phyloP scores from a whole-genome alignment of 179 eudicot species.

The Pouteria campechiana region DNA sequence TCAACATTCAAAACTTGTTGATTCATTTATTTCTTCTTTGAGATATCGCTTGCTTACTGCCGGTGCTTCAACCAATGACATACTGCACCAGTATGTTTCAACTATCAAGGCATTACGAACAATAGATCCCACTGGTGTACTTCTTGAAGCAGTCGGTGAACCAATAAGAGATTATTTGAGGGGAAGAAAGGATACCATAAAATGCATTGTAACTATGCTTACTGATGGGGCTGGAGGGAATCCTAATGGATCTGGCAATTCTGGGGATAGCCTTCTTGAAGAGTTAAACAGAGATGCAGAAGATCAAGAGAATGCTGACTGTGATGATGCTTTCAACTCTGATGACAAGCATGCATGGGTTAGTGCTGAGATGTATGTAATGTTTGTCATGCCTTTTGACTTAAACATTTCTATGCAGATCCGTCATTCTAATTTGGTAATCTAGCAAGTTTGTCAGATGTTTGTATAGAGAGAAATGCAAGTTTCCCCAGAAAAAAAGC shows the following conservation, averaged over 20 bases:
- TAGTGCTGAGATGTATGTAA: constrained; percentile 59
- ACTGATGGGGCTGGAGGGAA: constrained; percentile 93
- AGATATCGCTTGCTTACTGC: constrained; percentile 87
- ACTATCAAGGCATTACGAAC: constrained; percentile 95
- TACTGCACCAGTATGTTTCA: constrained; percentile 92
- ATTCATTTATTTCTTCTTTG: constrained; percentile 81
- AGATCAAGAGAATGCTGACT: constrained; percentile 50
- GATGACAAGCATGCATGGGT: constrained; percentile 98
- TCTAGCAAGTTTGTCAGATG: too few relatives aligned
- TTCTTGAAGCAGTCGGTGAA: constrained; percentile 99
- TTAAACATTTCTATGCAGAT: too few relatives aligned
- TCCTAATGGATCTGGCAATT: constrained; percentile 47
- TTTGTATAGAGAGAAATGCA: too few relatives aligned
- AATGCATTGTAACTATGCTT: constrained; percentile 96
- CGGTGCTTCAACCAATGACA: constrained; percentile 96
- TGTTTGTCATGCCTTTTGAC: not conserved
- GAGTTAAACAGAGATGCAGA: constrained; percentile 96
- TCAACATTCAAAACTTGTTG: constrained; percentile 93
- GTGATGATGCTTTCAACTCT: constrained; percentile 65
- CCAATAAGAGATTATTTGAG: constrained; percentile 90
- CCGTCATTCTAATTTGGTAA: too few relatives aligned
- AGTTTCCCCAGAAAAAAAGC: too few relatives aligned
- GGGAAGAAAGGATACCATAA: constrained; percentile 95
- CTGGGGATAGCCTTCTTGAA: constrained; percentile 98
- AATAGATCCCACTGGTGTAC: constrained; percentile 90